Conservation (phyloP, 1,139 yeast species). For the Taphrina pruni region DNA sequence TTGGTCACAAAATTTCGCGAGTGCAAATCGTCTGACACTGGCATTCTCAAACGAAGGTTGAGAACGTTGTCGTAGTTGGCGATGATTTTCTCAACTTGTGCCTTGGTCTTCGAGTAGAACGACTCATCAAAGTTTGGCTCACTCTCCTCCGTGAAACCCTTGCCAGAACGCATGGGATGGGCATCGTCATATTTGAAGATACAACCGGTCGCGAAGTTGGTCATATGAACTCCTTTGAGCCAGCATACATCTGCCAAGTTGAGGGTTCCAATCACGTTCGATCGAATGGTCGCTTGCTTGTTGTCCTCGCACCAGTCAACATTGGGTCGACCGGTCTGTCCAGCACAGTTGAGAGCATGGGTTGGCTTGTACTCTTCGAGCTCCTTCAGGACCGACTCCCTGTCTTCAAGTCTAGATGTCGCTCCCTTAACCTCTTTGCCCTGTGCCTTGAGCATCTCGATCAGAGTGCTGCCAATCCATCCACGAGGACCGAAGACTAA, state of each 20-base stretch:
- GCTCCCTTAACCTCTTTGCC: constrained; percentile 40
- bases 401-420: constrained; percentile 29
- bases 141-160: constrained; percentile 37
- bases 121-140: constrained; percentile 40
- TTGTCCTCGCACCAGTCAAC: constrained; percentile 42
- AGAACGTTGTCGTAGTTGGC: constrained; percentile 40
- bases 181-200: constrained; percentile 41
- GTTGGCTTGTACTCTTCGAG: constrained; percentile 39
- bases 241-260: constrained; percentile 54
- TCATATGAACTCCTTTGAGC: constrained; percentile 38
- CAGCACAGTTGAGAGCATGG: constrained; percentile 40
- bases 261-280: constrained; percentile 64
- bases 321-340: constrained; percentile 39
- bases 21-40: constrained; percentile 39
- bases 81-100: constrained; percentile 37
- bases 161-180: constrained; percentile 40
- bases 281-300: constrained; percentile 40
- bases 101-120: constrained; percentile 39
- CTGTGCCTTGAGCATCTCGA: constrained; percentile 40
- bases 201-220: constrained; percentile 40
- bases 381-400: constrained; percentile 38
- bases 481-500: constrained; percentile 41
- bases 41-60: constrained; percentile 39
- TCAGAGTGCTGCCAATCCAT: constrained; percentile 38
- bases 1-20: constrained; percentile 41